Base-by-base conservation (phyloP, 345 rosid species). In the Ceriops tagal region DNA sequence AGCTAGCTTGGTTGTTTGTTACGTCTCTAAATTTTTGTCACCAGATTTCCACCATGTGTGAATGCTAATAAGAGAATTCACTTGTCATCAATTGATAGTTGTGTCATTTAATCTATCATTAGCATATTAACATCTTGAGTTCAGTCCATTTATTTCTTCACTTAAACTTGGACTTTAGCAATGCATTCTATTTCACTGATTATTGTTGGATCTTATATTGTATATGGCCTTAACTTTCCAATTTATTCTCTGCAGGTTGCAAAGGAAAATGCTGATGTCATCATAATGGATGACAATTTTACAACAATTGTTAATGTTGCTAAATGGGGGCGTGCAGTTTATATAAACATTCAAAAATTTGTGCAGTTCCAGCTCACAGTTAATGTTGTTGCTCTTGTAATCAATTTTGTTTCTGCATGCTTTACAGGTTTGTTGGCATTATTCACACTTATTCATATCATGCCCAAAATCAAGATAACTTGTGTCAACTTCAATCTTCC, bases 321-420 rank as follows among this genome's bases (percentile, higher is more conserved):
- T 59, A 91, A 65, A 85, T 91, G 91, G 91, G 99, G 99, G 43
- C 96, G 99, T 65, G 79, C 99, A 6, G 97, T 95, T 57, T 95
- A 95, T 68, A 88, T 89, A 35, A 93, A 93, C 86, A 93, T 93
- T 72, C 97, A 89, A 74, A 93, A 93, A 84, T 93, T 93, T 77
- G 98, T 93, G 80, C 98, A 93, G 87, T 93, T 93, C 85, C 98
- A 93, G 80, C 81, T 93, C 1, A 93, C 98, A 46, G 98, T 93
- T 58, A 93, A 93, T 69, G 83, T 95, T 56, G 99, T 88, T 30
- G 99, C 99, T 60, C 93, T 95, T 43, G 72, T 88, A 6, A 58
- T 72, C 58, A 64, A 77, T 64, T 77, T 77, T 39, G 85, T 84
- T 71, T 87, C 97, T 58, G 99, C 99, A 56, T 95, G 97, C 80